These are phyloP conservation scores for Astraeus odoratus DNA, from an alignment of 768 basidiomycete species.

Conservation along the genomic window DNA sequence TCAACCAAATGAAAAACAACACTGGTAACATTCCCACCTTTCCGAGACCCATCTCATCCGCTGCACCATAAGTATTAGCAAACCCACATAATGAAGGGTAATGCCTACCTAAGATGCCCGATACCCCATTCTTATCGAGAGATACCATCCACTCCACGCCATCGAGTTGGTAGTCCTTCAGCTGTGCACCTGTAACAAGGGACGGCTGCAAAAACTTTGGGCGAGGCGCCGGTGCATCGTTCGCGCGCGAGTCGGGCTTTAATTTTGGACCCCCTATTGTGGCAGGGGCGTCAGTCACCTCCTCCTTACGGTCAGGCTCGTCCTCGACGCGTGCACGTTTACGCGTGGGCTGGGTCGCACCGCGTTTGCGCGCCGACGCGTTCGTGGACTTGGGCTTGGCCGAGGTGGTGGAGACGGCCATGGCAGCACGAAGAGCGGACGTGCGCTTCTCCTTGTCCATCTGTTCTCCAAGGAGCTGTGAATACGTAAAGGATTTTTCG, in stretches of 20 bases:
- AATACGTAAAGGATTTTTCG: slow-evolving; percentile 71
- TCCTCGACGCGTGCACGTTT: slow-evolving; percentile 9
- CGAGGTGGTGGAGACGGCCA: slow-evolving; percentile 19
- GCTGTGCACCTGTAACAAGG: slow-evolving; percentile 74
- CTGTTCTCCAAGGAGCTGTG: slow-evolving; percentile 58
- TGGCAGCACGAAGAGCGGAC: slow-evolving; percentile 22
- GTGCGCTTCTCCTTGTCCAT: slow-evolving; percentile 57
- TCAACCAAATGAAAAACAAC: background rate
- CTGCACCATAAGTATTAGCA: slow-evolving; percentile 28
- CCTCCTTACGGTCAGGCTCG: slow-evolving; percentile 12
- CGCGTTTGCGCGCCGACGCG: slow-evolving; percentile 16
- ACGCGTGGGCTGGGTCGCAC: slow-evolving; percentile 1
- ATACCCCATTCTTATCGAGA: slow-evolving; percentile 78
- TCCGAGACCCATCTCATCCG: slow-evolving; percentile 94
- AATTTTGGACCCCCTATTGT: too few relatives aligned
- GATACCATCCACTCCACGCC: slow-evolving; percentile 95
- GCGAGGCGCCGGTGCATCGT: slow-evolving; percentile 5
- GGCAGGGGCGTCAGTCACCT: background rate
- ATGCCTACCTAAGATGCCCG: slow-evolving; percentile 64
- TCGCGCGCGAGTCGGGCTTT: too few relatives aligned
- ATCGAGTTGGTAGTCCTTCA: slow-evolving; percentile 90
- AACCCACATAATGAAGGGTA: background rate
- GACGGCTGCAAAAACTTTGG: slow-evolving; percentile 63
- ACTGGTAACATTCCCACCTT: slow-evolving; percentile 41
- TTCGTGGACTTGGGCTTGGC: slow-evolving; percentile 4